Percentiles rank a stretch among this genome's conserved stretches.
Conservation (phyloP, 257 asterid genomes). For the Primulina eburnea region DNA sequence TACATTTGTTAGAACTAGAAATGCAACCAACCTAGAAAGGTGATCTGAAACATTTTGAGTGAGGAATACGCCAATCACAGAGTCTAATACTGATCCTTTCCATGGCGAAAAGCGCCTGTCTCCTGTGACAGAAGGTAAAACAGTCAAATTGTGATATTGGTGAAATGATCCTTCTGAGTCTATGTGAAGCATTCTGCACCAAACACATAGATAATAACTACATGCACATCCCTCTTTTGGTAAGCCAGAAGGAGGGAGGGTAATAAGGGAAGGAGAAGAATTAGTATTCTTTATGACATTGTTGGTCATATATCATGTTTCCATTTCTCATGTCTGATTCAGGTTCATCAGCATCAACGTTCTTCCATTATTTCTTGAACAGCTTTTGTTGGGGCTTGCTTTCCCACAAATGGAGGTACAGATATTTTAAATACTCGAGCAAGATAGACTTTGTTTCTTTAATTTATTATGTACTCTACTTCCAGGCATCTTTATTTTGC, state of each 20-base stretch:
- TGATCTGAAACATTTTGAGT: constrained; percentile 61
- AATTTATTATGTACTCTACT: not conserved
- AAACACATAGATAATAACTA: constrained; percentile 10
- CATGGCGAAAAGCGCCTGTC: constrained; percentile 57
- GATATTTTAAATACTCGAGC: not conserved
- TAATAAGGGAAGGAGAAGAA: not conserved
- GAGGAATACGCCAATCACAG: constrained; percentile 62
- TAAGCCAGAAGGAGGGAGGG: not conserved
- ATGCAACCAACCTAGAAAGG: constrained; percentile 46
- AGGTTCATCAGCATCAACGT: not conserved
- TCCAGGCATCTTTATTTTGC: not conserved
- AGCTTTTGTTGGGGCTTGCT: not conserved
- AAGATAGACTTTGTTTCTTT: not conserved
- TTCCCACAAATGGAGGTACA: not conserved
- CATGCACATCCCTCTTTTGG: constrained; percentile 4
- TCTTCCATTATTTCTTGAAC: not conserved
- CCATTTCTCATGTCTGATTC: not conserved
- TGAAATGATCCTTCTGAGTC: constrained; percentile 13
- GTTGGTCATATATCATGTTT: not conserved
- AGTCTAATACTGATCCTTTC: constrained; percentile 60
- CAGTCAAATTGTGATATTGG: constrained; percentile 12
- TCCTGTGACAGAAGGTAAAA: constrained; percentile 34
- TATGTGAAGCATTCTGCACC: not conserved
- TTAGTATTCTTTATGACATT: not conserved
- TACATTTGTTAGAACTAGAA: not conserved